Conservation (phyloP, 2,329 filamentous ascomycete species). For the Exophiala xenobiotica region DNA sequence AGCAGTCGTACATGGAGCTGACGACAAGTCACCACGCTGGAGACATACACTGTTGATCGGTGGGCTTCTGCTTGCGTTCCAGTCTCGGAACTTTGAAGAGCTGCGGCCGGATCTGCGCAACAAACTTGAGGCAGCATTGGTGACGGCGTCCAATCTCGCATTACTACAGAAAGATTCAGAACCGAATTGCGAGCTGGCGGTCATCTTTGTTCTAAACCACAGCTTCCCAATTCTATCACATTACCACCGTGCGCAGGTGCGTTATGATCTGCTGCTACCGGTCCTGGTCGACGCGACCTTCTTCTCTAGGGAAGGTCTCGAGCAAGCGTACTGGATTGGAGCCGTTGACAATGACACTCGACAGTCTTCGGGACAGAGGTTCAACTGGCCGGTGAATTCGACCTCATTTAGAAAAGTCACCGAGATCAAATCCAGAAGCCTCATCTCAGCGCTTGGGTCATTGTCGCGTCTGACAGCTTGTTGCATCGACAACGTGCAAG, state of each 20-base stretch:
- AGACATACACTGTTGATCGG: slow-evolving; percentile 79
- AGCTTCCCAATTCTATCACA: slow-evolving; percentile 71
- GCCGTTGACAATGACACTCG: slow-evolving; percentile 67
- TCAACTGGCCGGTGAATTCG: slow-evolving; percentile 65
- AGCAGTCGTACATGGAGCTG: slow-evolving; percentile 59
- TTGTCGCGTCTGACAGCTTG: slow-evolving; percentile 64
- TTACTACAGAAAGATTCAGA: slow-evolving; percentile 57
- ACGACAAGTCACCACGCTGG: slow-evolving; percentile 68
- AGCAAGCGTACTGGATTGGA: slow-evolving; percentile 72
- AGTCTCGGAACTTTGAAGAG: slow-evolving; percentile 42
- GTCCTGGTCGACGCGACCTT: slow-evolving; percentile 67
- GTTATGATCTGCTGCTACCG: slow-evolving; percentile 70
- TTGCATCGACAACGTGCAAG: slow-evolving; percentile 56
- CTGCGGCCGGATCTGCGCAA: slow-evolving; percentile 63
- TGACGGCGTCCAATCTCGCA: slow-evolving; percentile 73
- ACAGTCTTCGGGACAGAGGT: slow-evolving; percentile 51
- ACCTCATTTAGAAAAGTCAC: slow-evolving; percentile 58
- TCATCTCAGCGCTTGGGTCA: slow-evolving; percentile 61
- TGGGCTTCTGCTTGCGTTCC: slow-evolving; percentile 73
- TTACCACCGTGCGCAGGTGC: slow-evolving; percentile 56
- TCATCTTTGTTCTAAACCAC: slow-evolving; percentile 73
- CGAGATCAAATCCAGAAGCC: slow-evolving; percentile 55
- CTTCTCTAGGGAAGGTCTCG: slow-evolving; percentile 69
- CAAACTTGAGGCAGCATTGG: slow-evolving; percentile 70
- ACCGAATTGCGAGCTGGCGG: slow-evolving; percentile 51